These are phyloP conservation scores for Lumnitzera littorea DNA, from an alignment of 345 rosid species.

Conservation along the genomic window DNA sequence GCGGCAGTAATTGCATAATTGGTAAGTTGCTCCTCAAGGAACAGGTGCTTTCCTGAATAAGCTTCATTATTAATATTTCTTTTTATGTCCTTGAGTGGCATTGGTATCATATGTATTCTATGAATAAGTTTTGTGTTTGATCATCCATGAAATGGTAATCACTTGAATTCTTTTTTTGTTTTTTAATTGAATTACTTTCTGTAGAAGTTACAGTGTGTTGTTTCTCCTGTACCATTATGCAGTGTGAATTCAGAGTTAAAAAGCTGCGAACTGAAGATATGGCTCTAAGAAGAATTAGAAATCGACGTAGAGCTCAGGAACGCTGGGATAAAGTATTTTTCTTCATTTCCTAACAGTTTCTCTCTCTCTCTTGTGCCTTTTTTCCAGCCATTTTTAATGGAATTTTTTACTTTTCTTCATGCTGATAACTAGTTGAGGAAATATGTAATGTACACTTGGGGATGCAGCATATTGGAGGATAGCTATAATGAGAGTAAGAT, in stretches of 20 bases:
- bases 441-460: conserved; percentile 85
- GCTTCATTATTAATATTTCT: too few species aligned
- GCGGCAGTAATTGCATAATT: too few species aligned
- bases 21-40: too few species aligned
- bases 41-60: too few species aligned
- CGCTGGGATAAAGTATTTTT: conserved; percentile 75
- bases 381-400: conserved; percentile 4
- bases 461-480: conserved; percentile 44
- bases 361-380: not conserved
- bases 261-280: conserved; percentile 78
- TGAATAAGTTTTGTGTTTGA: too few species aligned
- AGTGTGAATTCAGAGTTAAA: conserved; percentile 86
- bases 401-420: conserved; percentile 4
- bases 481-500: conserved; percentile 13
- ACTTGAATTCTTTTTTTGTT: not conserved
- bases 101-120: too few species aligned
- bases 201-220: not conserved
- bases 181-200: not conserved
- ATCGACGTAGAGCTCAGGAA: conserved; percentile 67
- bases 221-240: conserved; percentile 16
- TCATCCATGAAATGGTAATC: too few species aligned
- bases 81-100: too few species aligned
- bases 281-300: conserved; percentile 52
- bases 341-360: conserved; percentile 1
- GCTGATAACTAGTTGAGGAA: conserved; percentile 60